phyloP scores from a whole-genome alignment of 2,329 filamentous ascomycete species.

The Colletotrichum simmondsii region DNA sequence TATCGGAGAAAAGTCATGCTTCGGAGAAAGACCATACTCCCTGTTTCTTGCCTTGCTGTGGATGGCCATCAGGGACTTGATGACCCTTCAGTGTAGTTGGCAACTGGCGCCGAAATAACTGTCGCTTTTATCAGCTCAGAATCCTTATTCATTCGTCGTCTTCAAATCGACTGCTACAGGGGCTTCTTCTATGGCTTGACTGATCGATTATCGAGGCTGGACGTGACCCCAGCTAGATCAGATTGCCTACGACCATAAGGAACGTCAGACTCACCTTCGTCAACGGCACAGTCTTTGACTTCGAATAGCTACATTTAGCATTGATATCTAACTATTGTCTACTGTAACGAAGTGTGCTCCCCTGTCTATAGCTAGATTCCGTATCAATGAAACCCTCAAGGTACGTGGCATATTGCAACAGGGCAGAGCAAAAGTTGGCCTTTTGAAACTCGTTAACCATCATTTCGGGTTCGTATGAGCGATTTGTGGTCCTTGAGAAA shows the following conservation, averaged over 20 bases:
- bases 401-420: too few relatives aligned
- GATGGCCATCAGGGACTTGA: not conserved
- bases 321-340: too few relatives aligned
- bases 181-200: too few relatives aligned
- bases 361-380: too few relatives aligned
- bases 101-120: not conserved
- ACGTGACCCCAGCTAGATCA: not conserved
- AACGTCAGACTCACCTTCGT: not conserved
- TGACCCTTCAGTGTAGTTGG: not conserved
- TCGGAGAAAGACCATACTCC: not conserved
- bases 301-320: too few relatives aligned
- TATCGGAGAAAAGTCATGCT: not conserved
- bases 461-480: not conserved
- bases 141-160: not conserved
- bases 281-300: not conserved
- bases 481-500: not conserved
- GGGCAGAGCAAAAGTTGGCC: too few relatives aligned
- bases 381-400: too few relatives aligned
- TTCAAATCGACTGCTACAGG: not conserved
- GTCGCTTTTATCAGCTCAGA: not conserved
- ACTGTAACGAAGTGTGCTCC: too few relatives aligned
- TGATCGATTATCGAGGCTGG: not conserved
- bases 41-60: not conserved
- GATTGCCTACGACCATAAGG: not conserved
- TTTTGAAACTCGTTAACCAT: not conserved